Conservation (phyloP, 1,139 yeast species). For the Pichia sp. region DNA sequence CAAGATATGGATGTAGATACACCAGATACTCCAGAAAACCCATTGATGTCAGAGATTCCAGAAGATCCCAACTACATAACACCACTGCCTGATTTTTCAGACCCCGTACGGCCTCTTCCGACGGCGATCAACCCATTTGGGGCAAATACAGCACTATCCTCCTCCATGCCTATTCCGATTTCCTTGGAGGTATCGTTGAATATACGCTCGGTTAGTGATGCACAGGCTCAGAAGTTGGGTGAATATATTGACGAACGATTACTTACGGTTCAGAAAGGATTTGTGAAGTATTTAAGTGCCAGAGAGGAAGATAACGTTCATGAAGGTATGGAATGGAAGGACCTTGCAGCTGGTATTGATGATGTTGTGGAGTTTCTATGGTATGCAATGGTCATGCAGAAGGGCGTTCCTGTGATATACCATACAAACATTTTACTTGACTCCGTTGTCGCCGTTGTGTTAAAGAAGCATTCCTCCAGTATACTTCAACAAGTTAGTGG, state of each 20-base stretch:
- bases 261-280: constrained; percentile 52
- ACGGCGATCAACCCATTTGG: constrained; percentile 27
- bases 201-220: constrained; percentile 25
- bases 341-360: constrained; percentile 40
- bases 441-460: constrained; percentile 24
- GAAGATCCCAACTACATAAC: constrained; percentile 11
- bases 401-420: constrained; percentile 27
- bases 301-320: constrained; percentile 16
- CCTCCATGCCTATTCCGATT: constrained; percentile 19
- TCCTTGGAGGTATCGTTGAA: not conserved
- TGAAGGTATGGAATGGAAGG: constrained; percentile 26
- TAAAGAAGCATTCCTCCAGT: not conserved
- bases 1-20: not conserved
- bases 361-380: constrained; percentile 47
- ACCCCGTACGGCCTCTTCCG: constrained; percentile 7
- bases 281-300: constrained; percentile 50
- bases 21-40: constrained; percentile 4
- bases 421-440: constrained; percentile 26
- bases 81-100: constrained; percentile 14
- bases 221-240: constrained; percentile 57
- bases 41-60: constrained; percentile 3
- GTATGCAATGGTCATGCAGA: constrained; percentile 38
- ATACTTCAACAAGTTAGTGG: not conserved
- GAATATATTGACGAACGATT: constrained; percentile 55
- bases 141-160: constrained; percentile 14